These are phyloP conservation scores for Solanum sitiens DNA, from an alignment of 257 asterid species.

Conservation along the genomic window DNA sequence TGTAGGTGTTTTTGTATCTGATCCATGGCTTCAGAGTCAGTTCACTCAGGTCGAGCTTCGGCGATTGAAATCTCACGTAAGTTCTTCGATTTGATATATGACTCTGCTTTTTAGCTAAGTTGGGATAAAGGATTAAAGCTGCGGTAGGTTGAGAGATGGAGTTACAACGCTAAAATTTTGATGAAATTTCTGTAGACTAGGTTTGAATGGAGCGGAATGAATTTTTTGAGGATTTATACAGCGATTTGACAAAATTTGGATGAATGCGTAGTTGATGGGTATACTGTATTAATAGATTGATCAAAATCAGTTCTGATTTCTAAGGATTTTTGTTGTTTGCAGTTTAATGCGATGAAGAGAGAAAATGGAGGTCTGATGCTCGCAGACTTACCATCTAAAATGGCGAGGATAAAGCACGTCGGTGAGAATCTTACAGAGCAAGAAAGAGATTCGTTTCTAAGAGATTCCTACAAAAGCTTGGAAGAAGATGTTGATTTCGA, in stretches of 20 bases:
- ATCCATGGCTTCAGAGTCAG: constrained; percentile 97
- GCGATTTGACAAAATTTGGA: neutral
- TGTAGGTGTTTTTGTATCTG: constrained; percentile 73
- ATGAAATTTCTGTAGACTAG: neutral
- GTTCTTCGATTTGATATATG: neutral
- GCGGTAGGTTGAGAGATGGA: neutral
- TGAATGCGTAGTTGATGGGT: neutral
- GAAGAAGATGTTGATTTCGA: constrained; percentile 83
- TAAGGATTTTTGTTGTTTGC: constrained; percentile 9
- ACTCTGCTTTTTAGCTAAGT: neutral
- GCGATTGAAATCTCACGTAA: constrained; percentile 68
- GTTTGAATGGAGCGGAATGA: neutral
- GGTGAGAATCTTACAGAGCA: constrained; percentile 77
- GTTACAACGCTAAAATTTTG: neutral
- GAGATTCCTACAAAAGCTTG: constrained; percentile 54
- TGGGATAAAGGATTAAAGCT: neutral
- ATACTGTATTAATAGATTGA: neutral
- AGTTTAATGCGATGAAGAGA: constrained; percentile 72
- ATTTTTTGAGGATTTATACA: neutral
- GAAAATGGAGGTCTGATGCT: constrained; percentile 63
- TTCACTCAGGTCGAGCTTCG: constrained; percentile 94
- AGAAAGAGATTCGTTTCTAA: constrained; percentile 64
- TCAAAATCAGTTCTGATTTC: constrained; percentile 1
- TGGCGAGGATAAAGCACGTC: constrained; percentile 78
- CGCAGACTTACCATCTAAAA: constrained; percentile 68